These are phyloP conservation scores for Aspergillus sclerotiicarbonarius DNA, from an alignment of 495 filamentous ascomycete species.

Conservation along the genomic window DNA sequence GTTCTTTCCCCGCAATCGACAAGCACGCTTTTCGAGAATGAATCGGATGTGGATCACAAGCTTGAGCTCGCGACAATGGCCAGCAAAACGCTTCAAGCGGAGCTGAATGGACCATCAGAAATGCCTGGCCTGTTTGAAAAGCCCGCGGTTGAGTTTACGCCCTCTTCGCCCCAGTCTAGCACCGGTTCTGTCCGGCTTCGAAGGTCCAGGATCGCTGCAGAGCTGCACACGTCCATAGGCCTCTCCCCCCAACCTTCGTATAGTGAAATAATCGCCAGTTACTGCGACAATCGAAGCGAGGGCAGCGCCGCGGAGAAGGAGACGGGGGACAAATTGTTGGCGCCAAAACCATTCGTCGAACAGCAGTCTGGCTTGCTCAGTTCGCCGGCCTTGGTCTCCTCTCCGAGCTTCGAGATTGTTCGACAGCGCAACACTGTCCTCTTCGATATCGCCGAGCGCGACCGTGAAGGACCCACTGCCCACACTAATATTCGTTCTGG, in stretches of 20 bases:
- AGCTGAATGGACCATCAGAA: conserved; percentile 25
- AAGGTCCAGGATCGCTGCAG: conserved; percentile 41
- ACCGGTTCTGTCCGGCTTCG: conserved; percentile 38
- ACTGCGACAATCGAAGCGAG: conserved; percentile 24
- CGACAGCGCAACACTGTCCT: conserved; percentile 42
- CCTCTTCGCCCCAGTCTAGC: conserved; percentile 30
- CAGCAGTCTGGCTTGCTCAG: conserved; percentile 31
- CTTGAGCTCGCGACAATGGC: conserved; percentile 43
- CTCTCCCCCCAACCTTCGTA: conserved; percentile 43
- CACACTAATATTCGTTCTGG: conserved; percentile 82
- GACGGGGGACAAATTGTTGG: conserved; percentile 4
- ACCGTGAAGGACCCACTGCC: conserved; percentile 61
- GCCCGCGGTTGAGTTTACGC: conserved; percentile 21
- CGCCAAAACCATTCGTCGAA: conserved; percentile 18
- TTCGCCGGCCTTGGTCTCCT: conserved; percentile 28
- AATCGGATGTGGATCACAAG: conserved; percentile 22
- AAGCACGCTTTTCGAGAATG: conserved; percentile 12
- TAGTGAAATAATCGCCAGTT: conserved; percentile 38
- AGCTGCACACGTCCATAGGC: conserved; percentile 38
- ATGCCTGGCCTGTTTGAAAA: conserved; percentile 14
- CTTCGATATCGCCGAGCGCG: conserved; percentile 51
- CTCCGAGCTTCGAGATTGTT: conserved; percentile 30
- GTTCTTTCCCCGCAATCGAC: conserved; percentile 54
- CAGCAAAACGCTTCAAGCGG: conserved; percentile 42
- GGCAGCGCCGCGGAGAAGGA: conserved; percentile 4